A percentile compares a stretch with the other conserved stretches of the same genome.
Evolutionary conservation across 208 protist species (phyloP).

Genomic region (Leptomonas seymouri): DNA sequence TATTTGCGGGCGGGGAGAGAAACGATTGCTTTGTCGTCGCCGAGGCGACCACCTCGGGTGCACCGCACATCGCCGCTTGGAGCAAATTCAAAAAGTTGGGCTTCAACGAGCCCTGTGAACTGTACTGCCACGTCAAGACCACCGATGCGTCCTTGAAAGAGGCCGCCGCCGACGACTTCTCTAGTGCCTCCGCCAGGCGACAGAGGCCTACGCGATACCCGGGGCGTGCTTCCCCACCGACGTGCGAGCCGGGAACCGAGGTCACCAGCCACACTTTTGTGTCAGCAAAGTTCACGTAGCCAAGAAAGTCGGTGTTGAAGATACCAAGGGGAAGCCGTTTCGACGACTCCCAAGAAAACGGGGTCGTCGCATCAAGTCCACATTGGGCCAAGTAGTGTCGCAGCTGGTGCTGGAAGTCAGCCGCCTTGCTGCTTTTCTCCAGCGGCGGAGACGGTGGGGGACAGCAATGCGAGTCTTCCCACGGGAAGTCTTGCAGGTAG

Average conservation of each 20-base stretch:
- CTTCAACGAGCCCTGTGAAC: constrained; percentile 72
- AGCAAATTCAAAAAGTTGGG: constrained; percentile 52
- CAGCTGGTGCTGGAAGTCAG: constrained; percentile 54
- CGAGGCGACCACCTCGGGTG: background rate
- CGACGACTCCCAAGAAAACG: constrained; percentile 14
- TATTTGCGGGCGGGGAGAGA: background rate
- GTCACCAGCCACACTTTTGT: constrained; percentile 64
- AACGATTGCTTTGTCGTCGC: background rate
- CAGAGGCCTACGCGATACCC: constrained; percentile 43
- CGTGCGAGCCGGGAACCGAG: constrained; percentile 66
- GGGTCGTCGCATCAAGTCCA: constrained; percentile 9
- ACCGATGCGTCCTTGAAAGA: background rate
- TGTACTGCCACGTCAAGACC: constrained; percentile 83
- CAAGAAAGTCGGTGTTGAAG: constrained; percentile 44
- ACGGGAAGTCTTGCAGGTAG: constrained; percentile 87
- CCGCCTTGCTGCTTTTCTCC: constrained; percentile 13
- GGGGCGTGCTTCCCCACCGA: constrained; percentile 16
- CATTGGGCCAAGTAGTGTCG: constrained; percentile 23
- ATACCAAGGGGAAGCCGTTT: constrained; percentile 23
- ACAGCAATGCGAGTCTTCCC: background rate
- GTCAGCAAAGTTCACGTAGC: constrained; percentile 61
- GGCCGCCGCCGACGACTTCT: background rate
- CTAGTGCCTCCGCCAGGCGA: constrained; percentile 35
- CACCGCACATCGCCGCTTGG: constrained; percentile 41
- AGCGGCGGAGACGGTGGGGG: background rate